Conservation (phyloP, 306 rosid genomes). For the Dalbergia cochinchinensis region DNA sequence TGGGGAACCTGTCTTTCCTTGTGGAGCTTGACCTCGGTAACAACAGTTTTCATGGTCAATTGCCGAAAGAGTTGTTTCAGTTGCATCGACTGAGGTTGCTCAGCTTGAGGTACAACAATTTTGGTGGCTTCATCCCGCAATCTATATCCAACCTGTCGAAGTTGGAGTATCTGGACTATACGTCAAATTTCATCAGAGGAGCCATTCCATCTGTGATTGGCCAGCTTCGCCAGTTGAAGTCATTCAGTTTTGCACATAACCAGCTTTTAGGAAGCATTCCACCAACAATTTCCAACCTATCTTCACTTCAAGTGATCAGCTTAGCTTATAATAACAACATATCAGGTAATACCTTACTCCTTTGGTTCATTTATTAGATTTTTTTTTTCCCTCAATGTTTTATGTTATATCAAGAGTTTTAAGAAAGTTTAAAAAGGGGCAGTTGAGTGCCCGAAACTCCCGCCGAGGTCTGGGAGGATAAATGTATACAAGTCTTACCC, state of each 20-base stretch:
- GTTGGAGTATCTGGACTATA: neutral
- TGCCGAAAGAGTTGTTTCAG: neutral
- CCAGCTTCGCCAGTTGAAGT: neutral
- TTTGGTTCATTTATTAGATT: no score
- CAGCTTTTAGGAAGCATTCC: neutral
- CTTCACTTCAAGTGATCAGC: no score
- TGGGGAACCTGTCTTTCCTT: constrained; percentile 43
- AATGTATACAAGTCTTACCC: no score
- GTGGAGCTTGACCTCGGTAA: constrained; percentile 9
- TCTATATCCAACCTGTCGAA: constrained; percentile 24
- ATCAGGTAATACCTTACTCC: no score
- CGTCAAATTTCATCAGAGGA: constrained; percentile 7
- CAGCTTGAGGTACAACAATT: constrained; percentile 11
- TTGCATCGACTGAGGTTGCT: neutral
- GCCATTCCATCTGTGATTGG: constrained; percentile 13
- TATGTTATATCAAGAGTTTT: no score
- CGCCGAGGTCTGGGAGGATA: no score
- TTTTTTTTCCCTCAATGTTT: no score
- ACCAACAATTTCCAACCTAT: no score
- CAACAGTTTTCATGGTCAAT: neutral
- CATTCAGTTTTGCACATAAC: neutral
- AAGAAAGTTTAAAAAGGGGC: no score
- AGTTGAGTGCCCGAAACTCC: no score
- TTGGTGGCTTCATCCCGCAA: neutral
- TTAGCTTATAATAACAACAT: no score